These are phyloP conservation scores for Pleodorina starrii DNA, from an alignment of 139 green algal genomes.

Conservation along the genomic window DNA sequence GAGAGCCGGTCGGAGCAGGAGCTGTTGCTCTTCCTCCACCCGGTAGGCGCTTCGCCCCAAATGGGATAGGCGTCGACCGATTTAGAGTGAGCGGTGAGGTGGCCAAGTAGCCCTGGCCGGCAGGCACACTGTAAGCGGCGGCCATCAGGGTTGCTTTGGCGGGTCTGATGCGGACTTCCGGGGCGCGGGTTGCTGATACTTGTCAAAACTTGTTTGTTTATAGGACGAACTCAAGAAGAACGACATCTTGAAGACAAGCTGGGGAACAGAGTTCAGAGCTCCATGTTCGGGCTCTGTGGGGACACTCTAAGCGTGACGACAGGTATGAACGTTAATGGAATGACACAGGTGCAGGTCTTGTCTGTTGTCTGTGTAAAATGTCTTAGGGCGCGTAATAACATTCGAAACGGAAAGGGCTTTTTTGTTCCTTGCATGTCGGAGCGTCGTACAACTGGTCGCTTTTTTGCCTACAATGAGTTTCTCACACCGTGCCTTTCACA, in stretches of 20 bases:
- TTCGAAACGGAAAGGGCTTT: no score
- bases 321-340: no score
- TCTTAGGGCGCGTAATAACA: no score
- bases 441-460: no score
- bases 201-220: background rate
- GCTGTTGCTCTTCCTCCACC: slow-evolving; percentile 2
- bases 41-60: background rate
- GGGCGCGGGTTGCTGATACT: background rate
- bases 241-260: background rate
- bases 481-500: no score
- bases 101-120: slow-evolving; percentile 21
- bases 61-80: slow-evolving; percentile 38
- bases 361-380: no score
- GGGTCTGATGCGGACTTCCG: background rate
- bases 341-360: no score
- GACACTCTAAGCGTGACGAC: background rate
- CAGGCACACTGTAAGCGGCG: background rate
- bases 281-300: slow-evolving; percentile 18
- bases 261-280: background rate
- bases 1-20: background rate
- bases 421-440: no score
- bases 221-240: background rate
- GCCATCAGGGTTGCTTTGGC: background rate
- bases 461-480: no score
- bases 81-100: slow-evolving; percentile 35